These are phyloP conservation scores for Tetrahymena elliotti DNA, from an alignment of 73 alveolate species.

Conservation along the genomic window DNA sequence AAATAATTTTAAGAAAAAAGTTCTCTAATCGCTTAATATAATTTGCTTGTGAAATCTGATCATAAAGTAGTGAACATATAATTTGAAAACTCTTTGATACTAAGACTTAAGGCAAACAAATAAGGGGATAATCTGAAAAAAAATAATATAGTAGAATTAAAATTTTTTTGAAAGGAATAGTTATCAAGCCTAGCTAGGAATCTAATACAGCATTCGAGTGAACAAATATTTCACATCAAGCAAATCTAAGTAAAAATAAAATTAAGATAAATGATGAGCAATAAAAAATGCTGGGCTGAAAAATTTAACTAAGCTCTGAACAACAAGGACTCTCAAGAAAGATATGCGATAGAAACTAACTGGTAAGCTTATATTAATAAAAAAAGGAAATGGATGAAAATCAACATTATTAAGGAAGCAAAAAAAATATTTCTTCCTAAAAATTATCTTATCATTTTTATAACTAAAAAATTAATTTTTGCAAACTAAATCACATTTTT, in stretches of 20 bases:
- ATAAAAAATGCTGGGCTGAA: background rate
- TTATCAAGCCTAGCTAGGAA: background rate
- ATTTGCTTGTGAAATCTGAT: background rate
- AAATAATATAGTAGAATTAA: background rate
- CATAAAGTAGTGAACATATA: background rate
- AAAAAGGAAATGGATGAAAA: background rate
- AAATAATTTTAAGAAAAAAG: background rate
- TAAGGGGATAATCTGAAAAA: background rate
- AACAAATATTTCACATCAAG: background rate
- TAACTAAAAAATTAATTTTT: background rate
- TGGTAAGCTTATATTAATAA: background rate
- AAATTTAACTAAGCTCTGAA: background rate
- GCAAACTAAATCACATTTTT: background rate
- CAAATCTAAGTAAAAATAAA: background rate
- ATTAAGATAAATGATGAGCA: background rate
- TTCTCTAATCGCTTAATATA: background rate
- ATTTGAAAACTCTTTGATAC: background rate
- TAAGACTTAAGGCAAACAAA: background rate
- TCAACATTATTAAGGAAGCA: too few species aligned
- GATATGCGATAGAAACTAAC: background rate
- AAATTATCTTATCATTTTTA: background rate
- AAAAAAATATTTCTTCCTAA: background rate
- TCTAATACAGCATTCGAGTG: background rate
- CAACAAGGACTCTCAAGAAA: background rate
- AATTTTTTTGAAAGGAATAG: background rate